Base-by-base conservation (phyloP, 805 yeast genomes). In the Metschnikowia chrysomelidarum region DNA sequence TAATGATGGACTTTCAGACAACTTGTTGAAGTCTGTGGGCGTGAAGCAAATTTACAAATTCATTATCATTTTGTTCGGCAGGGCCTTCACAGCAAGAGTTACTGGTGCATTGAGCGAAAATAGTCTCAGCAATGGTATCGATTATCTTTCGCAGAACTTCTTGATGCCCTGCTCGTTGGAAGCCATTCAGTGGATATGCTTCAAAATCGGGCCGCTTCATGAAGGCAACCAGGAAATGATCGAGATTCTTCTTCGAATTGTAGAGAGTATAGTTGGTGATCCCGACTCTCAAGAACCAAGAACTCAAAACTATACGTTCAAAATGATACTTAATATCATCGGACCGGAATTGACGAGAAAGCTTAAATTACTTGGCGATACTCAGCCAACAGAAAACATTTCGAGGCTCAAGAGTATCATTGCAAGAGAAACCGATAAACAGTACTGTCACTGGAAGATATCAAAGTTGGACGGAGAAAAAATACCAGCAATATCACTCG, bases 61-160 rank as follows among this genome's bases (percentile, higher is more conserved):
- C 21, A 73, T 88, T 13, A 93, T 96, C 2, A 67, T 75, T 4
- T 76, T 91, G 18, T 77, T 87, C 50, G 79, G 78, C 42, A 89
- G 87, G 53, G 81, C 87, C 0, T 66, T 86, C 9, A 54, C 70
- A 11, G 85, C 94, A 1, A 67, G 76, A 32, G 71, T 73, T 15
- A 58, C 70, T 16, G 76, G 75, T 1, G 59, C 76, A 10, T 67
- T 86, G 3, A 82, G 78, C 44, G 55, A 71, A 7, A 80, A 79
- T 4, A 72, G 78, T 4, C 64, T 87, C 25, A 71, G 70, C 30
- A 85, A 84, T 37, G 97, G 96, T 0, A 65, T 91, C 22, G 97
- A 89, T 51, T 87, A 89, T 51, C 83, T 91, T 47, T 67, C 84
- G 28, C 96, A 89, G 50, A 83, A 87, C 2, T 84, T 86, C 44